Evolutionary conservation across 345 rosid species (phyloP).

Genomic region (Populus pruinosa): DNA sequence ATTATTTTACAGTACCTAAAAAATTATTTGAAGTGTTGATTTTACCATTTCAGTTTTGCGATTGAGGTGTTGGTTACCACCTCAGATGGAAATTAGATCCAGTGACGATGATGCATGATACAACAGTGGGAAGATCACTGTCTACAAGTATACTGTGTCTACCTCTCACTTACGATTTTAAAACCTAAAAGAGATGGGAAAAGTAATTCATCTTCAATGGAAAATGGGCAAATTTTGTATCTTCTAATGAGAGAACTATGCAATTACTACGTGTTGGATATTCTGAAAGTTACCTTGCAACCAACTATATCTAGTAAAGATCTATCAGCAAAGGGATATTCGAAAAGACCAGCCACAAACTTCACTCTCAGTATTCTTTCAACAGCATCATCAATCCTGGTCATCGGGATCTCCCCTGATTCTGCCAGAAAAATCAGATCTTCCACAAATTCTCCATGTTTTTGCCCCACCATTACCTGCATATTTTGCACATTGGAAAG

Average conservation of each 20-base stretch:
- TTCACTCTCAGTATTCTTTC: slow-evolving; percentile 85
- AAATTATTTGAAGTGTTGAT: background rate
- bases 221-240: background rate
- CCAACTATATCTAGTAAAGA: slow-evolving; percentile 67
- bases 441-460: slow-evolving; percentile 47
- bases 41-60: background rate
- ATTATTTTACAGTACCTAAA: background rate
- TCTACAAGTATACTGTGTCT: background rate
- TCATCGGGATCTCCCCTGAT: slow-evolving; percentile 66
- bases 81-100: background rate
- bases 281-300: slow-evolving; percentile 52
- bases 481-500: slow-evolving; percentile 18
- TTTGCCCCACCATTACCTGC: slow-evolving; percentile 83
- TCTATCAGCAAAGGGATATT: slow-evolving; percentile 66
- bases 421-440: slow-evolving; percentile 52
- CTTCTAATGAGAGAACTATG: background rate
- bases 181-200: background rate
- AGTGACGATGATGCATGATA: background rate
- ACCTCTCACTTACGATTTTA: background rate
- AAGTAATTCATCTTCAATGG: background rate
- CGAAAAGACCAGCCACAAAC: slow-evolving; percentile 76
- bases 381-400: slow-evolving; percentile 76
- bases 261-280: background rate
- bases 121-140: background rate
- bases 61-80: background rate